These are phyloP conservation scores for Botrytis fragariae DNA, from an alignment of 2,329 filamentous ascomycete species.

Conservation along the genomic window DNA sequence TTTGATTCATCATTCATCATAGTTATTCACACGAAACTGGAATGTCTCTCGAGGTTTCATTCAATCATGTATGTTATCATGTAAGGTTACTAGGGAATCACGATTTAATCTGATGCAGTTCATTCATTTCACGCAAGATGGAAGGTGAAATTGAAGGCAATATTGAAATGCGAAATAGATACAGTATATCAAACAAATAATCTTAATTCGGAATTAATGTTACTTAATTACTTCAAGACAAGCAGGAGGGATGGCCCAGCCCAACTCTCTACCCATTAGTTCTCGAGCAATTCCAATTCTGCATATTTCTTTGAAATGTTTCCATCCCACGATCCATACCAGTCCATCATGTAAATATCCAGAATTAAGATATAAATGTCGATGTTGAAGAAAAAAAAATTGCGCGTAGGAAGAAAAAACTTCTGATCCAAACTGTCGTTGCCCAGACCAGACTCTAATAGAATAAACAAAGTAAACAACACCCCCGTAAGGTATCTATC, in stretches of 20 bases:
- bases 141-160: neutral
- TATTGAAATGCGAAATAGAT: neutral
- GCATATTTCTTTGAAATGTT: neutral
- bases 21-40: neutral
- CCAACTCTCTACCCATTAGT: neutral
- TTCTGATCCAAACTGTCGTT: conserved; percentile 15
- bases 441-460: conserved; percentile 16
- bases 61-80: neutral
- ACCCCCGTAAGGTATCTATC: conserved; percentile 21
- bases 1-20: neutral
- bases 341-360: neutral
- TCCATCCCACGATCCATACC: conserved; percentile 12
- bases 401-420: neutral
- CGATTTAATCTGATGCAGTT: neutral
- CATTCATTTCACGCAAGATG: neutral
- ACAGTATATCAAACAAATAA: conserved; percentile 2
- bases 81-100: neutral
- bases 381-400: conserved; percentile 7
- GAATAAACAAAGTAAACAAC: conserved; percentile 21
- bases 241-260: conserved; percentile 11
- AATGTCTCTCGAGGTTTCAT: neutral
- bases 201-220: conserved; percentile 1
- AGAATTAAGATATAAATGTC: conserved; percentile 13
- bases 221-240: neutral
- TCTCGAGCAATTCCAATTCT: neutral